These are phyloP conservation scores for Aspergillus ustus DNA, from an alignment of 2,329 filamentous ascomycete genomes.

Conservation along the genomic window DNA sequence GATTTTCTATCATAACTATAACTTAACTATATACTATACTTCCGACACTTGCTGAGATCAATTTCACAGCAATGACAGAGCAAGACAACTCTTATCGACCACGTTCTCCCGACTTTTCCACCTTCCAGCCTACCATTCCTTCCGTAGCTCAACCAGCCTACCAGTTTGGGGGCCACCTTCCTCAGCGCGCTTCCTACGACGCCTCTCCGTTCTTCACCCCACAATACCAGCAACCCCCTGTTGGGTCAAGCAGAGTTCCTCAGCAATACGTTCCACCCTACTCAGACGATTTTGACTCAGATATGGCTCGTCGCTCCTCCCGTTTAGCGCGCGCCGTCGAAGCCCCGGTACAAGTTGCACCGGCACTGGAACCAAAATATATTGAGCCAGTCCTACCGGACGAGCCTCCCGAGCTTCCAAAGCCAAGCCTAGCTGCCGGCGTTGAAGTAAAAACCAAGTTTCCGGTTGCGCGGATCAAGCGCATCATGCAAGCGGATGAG, in stretches of 20 bases:
- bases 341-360: constrained; percentile 28
- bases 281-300: constrained; percentile 30
- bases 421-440: constrained; percentile 50
- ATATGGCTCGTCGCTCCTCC: constrained; percentile 51
- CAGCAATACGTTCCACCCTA: constrained; percentile 46
- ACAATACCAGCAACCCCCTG: constrained; percentile 37
- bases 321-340: constrained; percentile 39
- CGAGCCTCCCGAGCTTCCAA: constrained; percentile 20
- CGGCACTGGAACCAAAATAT: constrained; percentile 30
- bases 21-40: not conserved
- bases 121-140: constrained; percentile 49
- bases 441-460: constrained; percentile 92
- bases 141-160: constrained; percentile 35
- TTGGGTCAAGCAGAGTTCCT: constrained; percentile 31
- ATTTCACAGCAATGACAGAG: constrained; percentile 47
- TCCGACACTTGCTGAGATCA: constrained; percentile 21
- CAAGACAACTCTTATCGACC: constrained; percentile 52
- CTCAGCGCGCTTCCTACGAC: constrained; percentile 51
- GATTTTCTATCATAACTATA: not conserved
- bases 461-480: constrained; percentile 94
- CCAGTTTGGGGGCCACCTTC: constrained; percentile 39
- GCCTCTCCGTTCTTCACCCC: constrained; percentile 51
- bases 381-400: constrained; percentile 29
- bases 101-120: constrained; percentile 57
- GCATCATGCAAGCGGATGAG: constrained; percentile 99